Percentiles rank a stretch among this genome's conserved stretches.
These are phyloP conservation scores for Phialocephala sp. DNA, from an alignment of 2,329 filamentous ascomycete species.

Conservation along the genomic window DNA sequence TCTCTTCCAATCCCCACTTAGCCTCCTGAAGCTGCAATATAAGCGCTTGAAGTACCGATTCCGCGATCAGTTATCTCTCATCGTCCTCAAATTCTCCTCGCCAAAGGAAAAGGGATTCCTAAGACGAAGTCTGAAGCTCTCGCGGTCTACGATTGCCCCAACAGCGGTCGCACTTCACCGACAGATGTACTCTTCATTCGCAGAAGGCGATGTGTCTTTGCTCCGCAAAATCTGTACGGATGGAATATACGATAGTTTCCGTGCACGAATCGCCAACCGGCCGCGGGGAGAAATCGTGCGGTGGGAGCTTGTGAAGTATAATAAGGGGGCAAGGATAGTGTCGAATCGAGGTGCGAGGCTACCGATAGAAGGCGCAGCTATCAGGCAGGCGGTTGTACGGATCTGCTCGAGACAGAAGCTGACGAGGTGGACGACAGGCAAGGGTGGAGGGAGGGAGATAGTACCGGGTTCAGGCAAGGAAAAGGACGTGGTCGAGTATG, in stretches of 20 bases:
- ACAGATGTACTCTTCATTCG: constrained; percentile 66
- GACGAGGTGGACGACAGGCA: constrained; percentile 42
- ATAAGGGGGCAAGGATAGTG: constrained; percentile 44
- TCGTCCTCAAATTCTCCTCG: constrained; percentile 32
- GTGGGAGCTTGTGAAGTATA: constrained; percentile 63
- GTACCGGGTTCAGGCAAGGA: constrained; percentile 55
- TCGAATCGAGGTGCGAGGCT: constrained; percentile 59
- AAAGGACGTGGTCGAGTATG: constrained; percentile 65
- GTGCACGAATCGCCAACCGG: constrained; percentile 59
- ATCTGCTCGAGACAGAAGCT: constrained; percentile 63
- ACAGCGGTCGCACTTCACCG: constrained; percentile 64
- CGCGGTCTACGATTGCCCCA: constrained; percentile 51
- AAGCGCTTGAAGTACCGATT: constrained; percentile 33
- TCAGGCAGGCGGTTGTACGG: constrained; percentile 66
- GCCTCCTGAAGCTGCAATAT: constrained; percentile 40
- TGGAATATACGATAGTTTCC: constrained; percentile 57
- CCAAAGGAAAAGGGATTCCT: constrained; percentile 22
- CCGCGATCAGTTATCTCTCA: constrained; percentile 33
- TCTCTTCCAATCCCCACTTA: constrained; percentile 36
- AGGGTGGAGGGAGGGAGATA: constrained; percentile 46
- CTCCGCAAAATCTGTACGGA: constrained; percentile 60
- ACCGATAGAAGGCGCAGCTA: constrained; percentile 49
- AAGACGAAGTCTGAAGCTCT: constrained; percentile 48
- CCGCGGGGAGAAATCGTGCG: constrained; percentile 49
- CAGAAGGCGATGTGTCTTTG: constrained; percentile 58